Conservation (phyloP, 768 basidiomycete species). For the Filobasidium floriforme region DNA sequence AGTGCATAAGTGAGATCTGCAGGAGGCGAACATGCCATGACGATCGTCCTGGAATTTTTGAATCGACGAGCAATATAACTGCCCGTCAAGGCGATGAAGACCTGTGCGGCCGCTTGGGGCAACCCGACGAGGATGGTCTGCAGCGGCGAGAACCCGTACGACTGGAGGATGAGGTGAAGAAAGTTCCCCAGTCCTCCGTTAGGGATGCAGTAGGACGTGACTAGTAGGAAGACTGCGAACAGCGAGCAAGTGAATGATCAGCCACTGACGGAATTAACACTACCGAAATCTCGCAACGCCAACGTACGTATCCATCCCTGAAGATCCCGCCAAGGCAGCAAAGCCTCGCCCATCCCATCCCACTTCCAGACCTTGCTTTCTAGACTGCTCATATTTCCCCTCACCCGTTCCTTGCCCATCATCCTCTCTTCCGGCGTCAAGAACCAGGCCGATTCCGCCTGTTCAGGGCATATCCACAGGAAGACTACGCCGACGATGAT, state of each 20-base stretch:
- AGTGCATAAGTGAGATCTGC: background rate
- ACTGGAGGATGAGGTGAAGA: constrained; percentile 32
- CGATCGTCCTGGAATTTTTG: background rate
- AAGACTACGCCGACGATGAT: constrained; percentile 28
- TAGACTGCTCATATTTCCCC: constrained; percentile 29
- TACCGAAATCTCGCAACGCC: background rate
- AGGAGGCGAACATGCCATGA: background rate
- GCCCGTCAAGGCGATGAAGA: constrained; percentile 30
- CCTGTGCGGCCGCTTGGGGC: constrained; percentile 32
- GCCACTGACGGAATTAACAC: background rate
- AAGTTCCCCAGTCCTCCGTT: constrained; percentile 34
- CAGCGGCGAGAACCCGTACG: constrained; percentile 31
- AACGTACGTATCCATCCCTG: constrained; percentile 27
- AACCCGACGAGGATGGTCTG: constrained; percentile 33
- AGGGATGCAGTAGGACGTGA: constrained; percentile 26
- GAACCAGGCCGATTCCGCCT: constrained; percentile 30
- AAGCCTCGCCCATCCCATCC: constrained; percentile 29
- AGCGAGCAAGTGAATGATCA: background rate
- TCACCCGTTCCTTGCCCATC: constrained; percentile 29
- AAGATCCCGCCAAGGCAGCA: constrained; percentile 30
- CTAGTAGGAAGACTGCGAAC: constrained; percentile 22
- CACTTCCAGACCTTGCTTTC: constrained; percentile 27
- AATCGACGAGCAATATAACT: constrained; percentile 29
- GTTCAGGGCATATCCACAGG: constrained; percentile 27
- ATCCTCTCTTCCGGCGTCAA: constrained; percentile 25